Percentiles rank a stretch among this genome's conserved stretches.
phyloP scores from a whole-genome alignment of 768 basidiomycete species.

The Collybia mongolica region DNA sequence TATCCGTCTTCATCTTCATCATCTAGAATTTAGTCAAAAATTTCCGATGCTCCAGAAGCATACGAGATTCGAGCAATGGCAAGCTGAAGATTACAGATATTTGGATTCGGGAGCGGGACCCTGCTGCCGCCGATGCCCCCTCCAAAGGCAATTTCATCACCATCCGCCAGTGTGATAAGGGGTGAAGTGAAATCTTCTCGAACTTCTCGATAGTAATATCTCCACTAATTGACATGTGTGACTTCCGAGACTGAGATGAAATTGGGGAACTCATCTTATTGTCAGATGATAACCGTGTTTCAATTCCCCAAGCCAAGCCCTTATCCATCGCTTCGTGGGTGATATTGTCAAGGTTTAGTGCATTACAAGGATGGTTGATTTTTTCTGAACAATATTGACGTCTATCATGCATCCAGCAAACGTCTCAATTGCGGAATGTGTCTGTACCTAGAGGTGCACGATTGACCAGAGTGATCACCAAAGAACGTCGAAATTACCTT shows the following conservation, averaged over 20 bases:
- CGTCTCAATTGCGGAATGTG: not conserved
- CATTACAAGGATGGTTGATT: conserved; percentile 12
- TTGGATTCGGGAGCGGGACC: conserved; percentile 7
- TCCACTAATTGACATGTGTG: not conserved
- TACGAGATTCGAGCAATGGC: conserved; percentile 9
- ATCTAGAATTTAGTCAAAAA: conserved; percentile 5
- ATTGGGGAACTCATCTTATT: not conserved
- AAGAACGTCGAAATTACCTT: not conserved
- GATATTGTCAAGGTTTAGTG: conserved; percentile 4
- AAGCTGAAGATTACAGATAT: conserved; percentile 10
- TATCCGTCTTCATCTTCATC: conserved; percentile 8
- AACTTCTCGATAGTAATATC: not conserved
- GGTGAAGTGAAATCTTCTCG: not conserved
- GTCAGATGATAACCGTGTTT: no score
- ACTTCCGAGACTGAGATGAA: no score
- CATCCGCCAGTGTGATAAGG: not conserved
- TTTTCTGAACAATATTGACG: conserved; percentile 2
- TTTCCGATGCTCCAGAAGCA: conserved; percentile 10
- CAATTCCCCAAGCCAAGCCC: conserved; percentile 13
- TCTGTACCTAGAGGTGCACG: not conserved
- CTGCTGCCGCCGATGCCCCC: not conserved
- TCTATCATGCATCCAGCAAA: not conserved
- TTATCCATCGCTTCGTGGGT: conserved; percentile 8
- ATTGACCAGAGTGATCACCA: not conserved
- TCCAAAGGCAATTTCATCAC: not conserved